These are phyloP conservation scores for Phialophora verrucosa DNA, from an alignment of 2,329 filamentous ascomycete species.

Conservation along the genomic window DNA sequence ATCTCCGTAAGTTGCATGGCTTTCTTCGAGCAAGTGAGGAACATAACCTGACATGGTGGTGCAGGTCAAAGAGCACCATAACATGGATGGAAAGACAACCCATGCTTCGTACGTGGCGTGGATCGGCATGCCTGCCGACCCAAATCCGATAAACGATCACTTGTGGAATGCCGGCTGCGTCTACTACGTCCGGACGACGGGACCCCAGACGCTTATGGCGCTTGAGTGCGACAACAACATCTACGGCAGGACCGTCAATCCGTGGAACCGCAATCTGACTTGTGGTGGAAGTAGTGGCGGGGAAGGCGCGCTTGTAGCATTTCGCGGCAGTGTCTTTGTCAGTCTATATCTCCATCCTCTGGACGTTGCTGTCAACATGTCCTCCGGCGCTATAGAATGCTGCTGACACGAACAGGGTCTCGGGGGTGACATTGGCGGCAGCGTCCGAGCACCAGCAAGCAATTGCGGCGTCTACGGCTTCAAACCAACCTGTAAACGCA, in stretches of 20 bases:
- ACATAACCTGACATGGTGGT: neutral
- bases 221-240: slow-evolving; percentile 44
- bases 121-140: slow-evolving; percentile 37
- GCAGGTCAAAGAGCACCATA: slow-evolving; percentile 50
- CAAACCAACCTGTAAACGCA: slow-evolving; percentile 47
- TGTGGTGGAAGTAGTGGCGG: slow-evolving; percentile 62
- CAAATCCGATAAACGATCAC: slow-evolving; percentile 39
- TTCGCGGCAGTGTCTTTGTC: slow-evolving; percentile 52
- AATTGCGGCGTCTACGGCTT: slow-evolving; percentile 50
- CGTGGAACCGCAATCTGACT: slow-evolving; percentile 58
- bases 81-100: slow-evolving; percentile 38
- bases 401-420: slow-evolving; percentile 54
- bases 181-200: slow-evolving; percentile 43
- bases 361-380: neutral
- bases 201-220: slow-evolving; percentile 43
- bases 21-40: neutral
- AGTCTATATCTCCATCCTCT: neutral
- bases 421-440: slow-evolving; percentile 58
- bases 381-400: neutral
- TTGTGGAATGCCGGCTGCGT: slow-evolving; percentile 43
- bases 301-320: slow-evolving; percentile 61
- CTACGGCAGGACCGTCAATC: slow-evolving; percentile 56
- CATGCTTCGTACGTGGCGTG: slow-evolving; percentile 43
- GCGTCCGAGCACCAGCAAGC: slow-evolving; percentile 48
- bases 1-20: slow-evolving; percentile 47